Evolutionary conservation across 768 basidiomycete genomes (phyloP).

Genomic region (Infundibulicybe gibba): DNA sequence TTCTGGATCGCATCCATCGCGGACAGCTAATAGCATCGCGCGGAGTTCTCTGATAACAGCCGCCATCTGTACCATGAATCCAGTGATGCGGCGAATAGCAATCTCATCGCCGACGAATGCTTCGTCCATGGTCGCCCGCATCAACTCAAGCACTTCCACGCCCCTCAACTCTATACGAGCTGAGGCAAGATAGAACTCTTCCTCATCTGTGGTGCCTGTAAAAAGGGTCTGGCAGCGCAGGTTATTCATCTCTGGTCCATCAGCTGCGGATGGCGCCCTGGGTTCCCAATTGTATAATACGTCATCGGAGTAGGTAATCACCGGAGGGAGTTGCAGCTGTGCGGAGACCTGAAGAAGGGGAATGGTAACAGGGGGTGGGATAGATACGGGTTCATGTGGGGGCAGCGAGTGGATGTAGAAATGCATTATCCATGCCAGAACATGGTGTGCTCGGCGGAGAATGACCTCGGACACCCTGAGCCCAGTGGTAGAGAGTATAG

Average conservation of each 20-base stretch:
- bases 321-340: constrained; percentile 78
- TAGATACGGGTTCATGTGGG: constrained; percentile 43
- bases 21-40: constrained; percentile 63
- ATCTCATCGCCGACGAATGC: constrained; percentile 75
- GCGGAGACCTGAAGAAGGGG: constrained; percentile 74
- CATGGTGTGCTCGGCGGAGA: constrained; percentile 74
- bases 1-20: constrained; percentile 70
- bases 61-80: constrained; percentile 65
- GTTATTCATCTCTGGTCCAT: constrained; percentile 49
- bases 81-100: constrained; percentile 60
- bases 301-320: constrained; percentile 90
- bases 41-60: constrained; percentile 65
- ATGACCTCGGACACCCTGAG: constrained; percentile 49
- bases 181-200: constrained; percentile 89
- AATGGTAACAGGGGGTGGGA: constrained; percentile 72
- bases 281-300: constrained; percentile 87
- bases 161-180: constrained; percentile 89
- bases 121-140: constrained; percentile 90
- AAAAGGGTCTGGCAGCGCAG: constrained; percentile 70
- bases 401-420: constrained; percentile 76
- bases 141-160: constrained; percentile 78
- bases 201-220: constrained; percentile 78
- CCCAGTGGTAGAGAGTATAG: constrained; percentile 41
- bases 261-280: constrained; percentile 23
- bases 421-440: constrained; percentile 74